Evolutionary conservation across 352 stramenopile genomes (phyloP), one percentile per base, ranked within the genome.

Genomic region (Phytophthora syringae): DNA sequence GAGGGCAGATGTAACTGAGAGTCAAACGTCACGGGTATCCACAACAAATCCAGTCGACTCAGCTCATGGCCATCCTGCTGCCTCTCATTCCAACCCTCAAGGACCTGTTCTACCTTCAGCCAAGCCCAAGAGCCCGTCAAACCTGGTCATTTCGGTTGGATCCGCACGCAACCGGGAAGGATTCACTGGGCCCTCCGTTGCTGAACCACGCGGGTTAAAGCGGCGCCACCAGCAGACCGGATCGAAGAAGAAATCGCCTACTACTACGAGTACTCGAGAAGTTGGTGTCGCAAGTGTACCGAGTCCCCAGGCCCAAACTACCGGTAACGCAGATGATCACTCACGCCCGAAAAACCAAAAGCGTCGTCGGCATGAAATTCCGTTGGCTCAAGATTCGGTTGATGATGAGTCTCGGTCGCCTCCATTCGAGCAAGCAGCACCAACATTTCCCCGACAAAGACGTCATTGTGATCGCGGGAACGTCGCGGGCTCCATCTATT

Each of bases 381-480:
- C 62, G 4, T 52, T 36, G 5, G 44, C 36, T 13, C 30, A 37
- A 36, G 18, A 22, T 42, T 11, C 13, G 36, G 11, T 24, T 28
- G 52, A 63, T 16, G n/a, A 15, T 57, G 53, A 32, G 20, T 74
- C 66, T 24, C 48, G 59, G 37, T 65, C 49, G 27, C 49, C 53
- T 63, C 63, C 69, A 43, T 70, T 66, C 13, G 56, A 72, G 36
- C 59, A 60, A 25, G 40, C 30, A 15, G 57, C 36, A 15, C 27
- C 40, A 27, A 30, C 40, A 9, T 24, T 51, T 7, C 20, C 30
- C 13, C 36, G 15, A 32, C 61, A 24, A 52, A 32, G 25, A 5
- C 39, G 18, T 60, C 53, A 58, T 48, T 28, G 42, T 44, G 49
- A 52, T 28, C 27, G 43, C 27, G 15, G 20, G 24, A 58, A 30